Percentiles rank a stretch among this genome's conserved stretches.
These are phyloP conservation scores for Croton setiger DNA, from an alignment of 441 rosid species.

Conservation along the genomic window DNA sequence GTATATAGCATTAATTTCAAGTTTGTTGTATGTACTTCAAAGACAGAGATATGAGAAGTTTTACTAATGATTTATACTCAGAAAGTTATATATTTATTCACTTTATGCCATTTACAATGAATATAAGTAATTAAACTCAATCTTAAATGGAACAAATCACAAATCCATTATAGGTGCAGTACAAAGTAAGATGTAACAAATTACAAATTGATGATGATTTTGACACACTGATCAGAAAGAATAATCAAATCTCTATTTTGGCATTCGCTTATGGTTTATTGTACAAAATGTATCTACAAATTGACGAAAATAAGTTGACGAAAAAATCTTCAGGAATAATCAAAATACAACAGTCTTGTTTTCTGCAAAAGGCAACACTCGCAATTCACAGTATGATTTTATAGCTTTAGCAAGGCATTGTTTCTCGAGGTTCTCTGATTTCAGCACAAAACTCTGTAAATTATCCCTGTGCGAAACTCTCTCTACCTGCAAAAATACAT, in stretches of 20 bases:
- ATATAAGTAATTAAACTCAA: background rate
- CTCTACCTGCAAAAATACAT: conserved; percentile 38
- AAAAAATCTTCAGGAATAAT: background rate
- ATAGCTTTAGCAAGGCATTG: conserved; percentile 80
- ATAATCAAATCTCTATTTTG: background rate
- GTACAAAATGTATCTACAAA: background rate
- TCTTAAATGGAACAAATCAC: background rate
- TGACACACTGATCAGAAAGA: background rate
- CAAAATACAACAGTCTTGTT: conserved; percentile 77
- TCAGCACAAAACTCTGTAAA: conserved; percentile 67
- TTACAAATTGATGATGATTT: background rate
- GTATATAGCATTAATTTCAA: conserved; percentile 22
- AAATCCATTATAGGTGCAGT: background rate
- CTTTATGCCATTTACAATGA: background rate
- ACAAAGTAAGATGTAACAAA: background rate
- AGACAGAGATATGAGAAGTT: background rate
- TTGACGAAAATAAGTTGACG: background rate
- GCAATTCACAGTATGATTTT: conserved; percentile 79
- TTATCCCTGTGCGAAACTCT: conserved; percentile 89
- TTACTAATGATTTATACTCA: background rate
- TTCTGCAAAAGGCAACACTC: conserved; percentile 65
- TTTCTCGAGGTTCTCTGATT: conserved; percentile 91
- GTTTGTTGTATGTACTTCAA: conserved; percentile 17
- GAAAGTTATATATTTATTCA: background rate
- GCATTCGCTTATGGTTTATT: background rate